phyloP scores from a whole-genome alignment of 2,329 filamentous ascomycete genomes.

The Didymella sp. region DNA sequence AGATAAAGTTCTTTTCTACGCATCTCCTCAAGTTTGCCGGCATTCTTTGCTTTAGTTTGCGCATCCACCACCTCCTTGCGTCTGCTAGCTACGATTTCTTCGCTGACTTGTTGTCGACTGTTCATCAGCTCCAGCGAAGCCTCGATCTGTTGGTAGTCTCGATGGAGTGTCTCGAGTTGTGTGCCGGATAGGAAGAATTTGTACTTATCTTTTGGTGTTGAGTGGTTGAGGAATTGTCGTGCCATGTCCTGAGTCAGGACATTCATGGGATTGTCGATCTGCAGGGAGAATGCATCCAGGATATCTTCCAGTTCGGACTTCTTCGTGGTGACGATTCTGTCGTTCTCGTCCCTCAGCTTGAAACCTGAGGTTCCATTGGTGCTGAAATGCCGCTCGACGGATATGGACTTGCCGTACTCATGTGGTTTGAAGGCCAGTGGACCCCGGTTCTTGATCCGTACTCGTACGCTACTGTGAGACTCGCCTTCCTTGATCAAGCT shows the following conservation, averaged over 20 bases:
- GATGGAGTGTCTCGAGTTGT: conserved; percentile 88
- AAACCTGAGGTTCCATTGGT: conserved; percentile 78
- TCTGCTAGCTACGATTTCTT: conserved; percentile 69
- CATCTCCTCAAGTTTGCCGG: conserved; percentile 71
- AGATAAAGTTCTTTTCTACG: conserved; percentile 66
- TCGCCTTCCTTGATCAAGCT: conserved; percentile 88
- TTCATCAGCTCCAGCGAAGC: conserved; percentile 78
- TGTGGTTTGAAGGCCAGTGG: conserved; percentile 83
- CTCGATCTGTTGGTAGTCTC: conserved; percentile 85
- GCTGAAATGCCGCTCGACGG: conserved; percentile 89
- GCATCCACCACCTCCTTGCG: conserved; percentile 67
- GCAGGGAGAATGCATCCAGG: conserved; percentile 88
- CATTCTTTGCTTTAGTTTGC: conserved; percentile 67
- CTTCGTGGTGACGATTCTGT: conserved; percentile 77
- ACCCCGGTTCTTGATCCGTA: conserved; percentile 91
- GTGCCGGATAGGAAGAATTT: conserved; percentile 96
- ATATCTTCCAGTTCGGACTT: conserved; percentile 90
- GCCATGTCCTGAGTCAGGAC: conserved; percentile 95
- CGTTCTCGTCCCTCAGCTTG: conserved; percentile 79
- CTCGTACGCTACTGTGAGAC: conserved; percentile 73
- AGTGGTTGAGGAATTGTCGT: conserved; percentile 87
- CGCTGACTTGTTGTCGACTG: conserved; percentile 65
- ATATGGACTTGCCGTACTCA: conserved; percentile 82
- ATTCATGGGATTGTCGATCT: conserved; percentile 96
- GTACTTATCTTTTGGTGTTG: conserved; percentile 85